Percentiles rank a stretch among this genome's conserved stretches.
Evolutionary conservation across 1,284 basidiomycete species (phyloP).

Genomic region (Sporisorium reilianum): DNA sequence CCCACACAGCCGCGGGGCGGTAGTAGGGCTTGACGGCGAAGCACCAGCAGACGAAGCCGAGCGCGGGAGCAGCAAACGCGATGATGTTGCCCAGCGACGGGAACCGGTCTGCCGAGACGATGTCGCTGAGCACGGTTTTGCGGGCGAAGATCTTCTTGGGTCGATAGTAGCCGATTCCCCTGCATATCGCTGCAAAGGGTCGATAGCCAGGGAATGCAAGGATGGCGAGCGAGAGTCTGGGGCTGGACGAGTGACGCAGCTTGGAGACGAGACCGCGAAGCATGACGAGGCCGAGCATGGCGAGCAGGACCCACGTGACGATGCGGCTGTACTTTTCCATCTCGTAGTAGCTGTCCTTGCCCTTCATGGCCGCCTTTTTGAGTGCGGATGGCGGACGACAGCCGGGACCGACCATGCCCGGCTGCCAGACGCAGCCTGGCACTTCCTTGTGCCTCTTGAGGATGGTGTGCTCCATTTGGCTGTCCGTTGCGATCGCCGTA

Average conservation of each 20-base stretch:
- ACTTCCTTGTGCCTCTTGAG: slow-evolving; percentile 41
- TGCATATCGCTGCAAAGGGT: slow-evolving; percentile 21
- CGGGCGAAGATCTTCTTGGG: slow-evolving; percentile 37
- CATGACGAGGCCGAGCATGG: slow-evolving; percentile 28
- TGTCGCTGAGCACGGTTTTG: slow-evolving; percentile 18
- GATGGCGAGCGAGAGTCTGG: slow-evolving; percentile 9
- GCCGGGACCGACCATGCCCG: slow-evolving; percentile 45
- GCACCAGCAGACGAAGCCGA: slow-evolving; percentile 47
- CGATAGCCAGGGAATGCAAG: slow-evolving; percentile 28
- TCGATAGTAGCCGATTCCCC: slow-evolving; percentile 46
- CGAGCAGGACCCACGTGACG: slow-evolving; percentile 72
- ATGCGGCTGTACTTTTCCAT: slow-evolving; percentile 98
- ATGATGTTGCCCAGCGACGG: slow-evolving; percentile 47
- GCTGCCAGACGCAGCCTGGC: slow-evolving; percentile 47
- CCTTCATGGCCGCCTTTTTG: slow-evolving; percentile 46
- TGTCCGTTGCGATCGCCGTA: not conserved
- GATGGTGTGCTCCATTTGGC: slow-evolving; percentile 27
- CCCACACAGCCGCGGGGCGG: slow-evolving; percentile 43
- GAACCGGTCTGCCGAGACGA: slow-evolving; percentile 36
- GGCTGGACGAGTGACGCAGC: slow-evolving; percentile 18
- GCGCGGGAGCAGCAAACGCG: slow-evolving; percentile 10
- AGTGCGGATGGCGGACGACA: slow-evolving; percentile 41
- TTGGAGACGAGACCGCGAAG: slow-evolving; percentile 24
- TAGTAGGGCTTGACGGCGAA: slow-evolving; percentile 62
- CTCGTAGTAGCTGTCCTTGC: slow-evolving; percentile 53